These are phyloP conservation scores for Spergularia marina DNA, from an alignment of 148 eudicot genomes.

Conservation along the genomic window DNA sequence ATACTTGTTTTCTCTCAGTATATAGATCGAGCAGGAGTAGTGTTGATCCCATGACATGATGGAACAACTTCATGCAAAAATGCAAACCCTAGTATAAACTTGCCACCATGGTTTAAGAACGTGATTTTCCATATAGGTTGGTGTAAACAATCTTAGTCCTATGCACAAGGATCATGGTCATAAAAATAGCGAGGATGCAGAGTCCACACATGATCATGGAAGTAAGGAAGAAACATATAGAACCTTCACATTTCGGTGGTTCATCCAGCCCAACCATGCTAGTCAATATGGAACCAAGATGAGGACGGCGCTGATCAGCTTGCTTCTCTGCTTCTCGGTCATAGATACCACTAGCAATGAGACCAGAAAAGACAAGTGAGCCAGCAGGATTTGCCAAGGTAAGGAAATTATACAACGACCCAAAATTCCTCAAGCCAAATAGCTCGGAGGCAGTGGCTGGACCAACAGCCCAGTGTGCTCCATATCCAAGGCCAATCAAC, in stretches of 20 bases:
- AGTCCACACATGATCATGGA: conserved; percentile 76
- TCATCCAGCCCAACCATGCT: conserved; percentile 39
- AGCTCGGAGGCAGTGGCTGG: conserved; percentile 94
- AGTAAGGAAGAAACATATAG: conserved; percentile 78
- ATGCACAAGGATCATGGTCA: conserved; percentile 68
- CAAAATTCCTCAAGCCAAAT: conserved; percentile 89
- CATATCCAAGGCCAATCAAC: conserved; percentile 91
- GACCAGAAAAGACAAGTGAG: conserved; percentile 74
- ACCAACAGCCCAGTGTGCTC: conserved; percentile 95
- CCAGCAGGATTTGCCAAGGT: conserved; percentile 92
- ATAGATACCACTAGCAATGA: conserved; percentile 81
- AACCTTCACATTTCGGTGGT: conserved; percentile 69
- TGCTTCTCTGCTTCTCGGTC: conserved; percentile 92
- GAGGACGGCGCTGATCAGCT: conserved; percentile 38
- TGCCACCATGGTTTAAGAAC: conserved; percentile 24
- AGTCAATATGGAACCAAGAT: conserved; percentile 19
- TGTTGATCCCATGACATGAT: conserved; percentile 1
- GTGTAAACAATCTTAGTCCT: conserved; percentile 78
- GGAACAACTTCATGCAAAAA: not conserved
- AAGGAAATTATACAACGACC: conserved; percentile 82
- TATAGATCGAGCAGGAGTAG: conserved; percentile 8
- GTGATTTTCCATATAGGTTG: conserved; percentile 69
- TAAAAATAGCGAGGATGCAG: conserved; percentile 59
- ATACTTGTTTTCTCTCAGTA: conserved; percentile 12
- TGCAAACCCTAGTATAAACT: not conserved